Percentiles rank a stretch among this genome's conserved stretches.
These are phyloP conservation scores for Microbotryomycetes sp. DNA, from an alignment of 1,284 basidiomycete genomes.

Conservation along the genomic window DNA sequence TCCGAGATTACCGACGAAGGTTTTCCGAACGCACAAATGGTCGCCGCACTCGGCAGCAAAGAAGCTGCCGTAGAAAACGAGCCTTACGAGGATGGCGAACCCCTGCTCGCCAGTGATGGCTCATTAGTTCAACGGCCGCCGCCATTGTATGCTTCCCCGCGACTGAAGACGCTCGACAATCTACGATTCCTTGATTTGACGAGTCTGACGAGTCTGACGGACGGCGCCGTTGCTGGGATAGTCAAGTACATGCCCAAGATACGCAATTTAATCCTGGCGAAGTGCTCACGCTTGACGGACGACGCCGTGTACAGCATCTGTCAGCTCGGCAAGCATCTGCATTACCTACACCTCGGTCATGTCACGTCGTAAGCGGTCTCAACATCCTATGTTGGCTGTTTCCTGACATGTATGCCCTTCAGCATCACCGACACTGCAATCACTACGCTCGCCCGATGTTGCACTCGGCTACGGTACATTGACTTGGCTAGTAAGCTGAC, in stretches of 20 bases:
- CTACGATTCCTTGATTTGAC: conserved; percentile 86
- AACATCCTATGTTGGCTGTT: not conserved
- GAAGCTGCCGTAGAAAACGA: not conserved
- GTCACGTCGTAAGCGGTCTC: conserved; percentile 49
- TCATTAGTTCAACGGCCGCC: conserved; percentile 3
- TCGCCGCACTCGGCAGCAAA: not conserved
- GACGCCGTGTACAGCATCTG: conserved; percentile 76
- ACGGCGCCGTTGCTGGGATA: conserved; percentile 84
- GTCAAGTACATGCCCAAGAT: conserved; percentile 81
- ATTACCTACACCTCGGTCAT: conserved; percentile 94
- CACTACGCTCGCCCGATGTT: conserved; percentile 70
- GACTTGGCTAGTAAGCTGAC: conserved; percentile 75
- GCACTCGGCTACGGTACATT: conserved; percentile 89
- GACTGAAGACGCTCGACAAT: conserved; percentile 58
- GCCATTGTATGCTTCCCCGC: conserved; percentile 7
- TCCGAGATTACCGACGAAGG: conserved; percentile 69
- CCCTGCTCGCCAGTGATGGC: conserved; percentile 18
- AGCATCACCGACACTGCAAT: conserved; percentile 88
- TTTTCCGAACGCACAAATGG: conserved; percentile 55
- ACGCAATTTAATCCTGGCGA: conserved; percentile 84
- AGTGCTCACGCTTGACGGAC: conserved; percentile 82
- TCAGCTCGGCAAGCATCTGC: conserved; percentile 79
- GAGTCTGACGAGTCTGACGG: conserved; percentile 70
- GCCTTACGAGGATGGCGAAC: not conserved
- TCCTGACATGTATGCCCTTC: conserved; percentile 33